Percentiles rank a stretch among this genome's conserved stretches.
These are phyloP conservation scores for Neopestalotiopsis sp. DNA, from an alignment of 2,329 filamentous ascomycete genomes.

Conservation along the genomic window DNA sequence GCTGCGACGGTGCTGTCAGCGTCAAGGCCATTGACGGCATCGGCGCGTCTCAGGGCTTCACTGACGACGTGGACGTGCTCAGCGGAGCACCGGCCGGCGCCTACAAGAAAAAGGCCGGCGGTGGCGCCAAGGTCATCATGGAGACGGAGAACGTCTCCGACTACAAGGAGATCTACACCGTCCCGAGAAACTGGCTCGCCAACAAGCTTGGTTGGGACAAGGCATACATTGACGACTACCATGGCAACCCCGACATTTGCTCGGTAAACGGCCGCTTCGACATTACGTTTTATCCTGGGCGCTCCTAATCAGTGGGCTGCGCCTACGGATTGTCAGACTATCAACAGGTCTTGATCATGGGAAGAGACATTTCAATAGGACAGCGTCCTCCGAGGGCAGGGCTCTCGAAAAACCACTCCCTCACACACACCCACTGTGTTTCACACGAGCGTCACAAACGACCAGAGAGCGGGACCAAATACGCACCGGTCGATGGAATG, in stretches of 20 bases:
- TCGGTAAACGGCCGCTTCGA: slow-evolving; percentile 20
- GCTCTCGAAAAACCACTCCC: background rate
- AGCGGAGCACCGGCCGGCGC: slow-evolving; percentile 28
- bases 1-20: slow-evolving; percentile 32
- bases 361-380: background rate
- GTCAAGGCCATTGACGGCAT: slow-evolving; percentile 29
- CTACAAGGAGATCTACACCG: slow-evolving; percentile 24
- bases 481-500: background rate
- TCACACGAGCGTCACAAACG: background rate
- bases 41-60: slow-evolving; percentile 32
- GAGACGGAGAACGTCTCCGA: slow-evolving; percentile 28
- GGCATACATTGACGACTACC: slow-evolving; percentile 32
- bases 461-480: background rate
- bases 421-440: background rate
- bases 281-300: slow-evolving; percentile 8
- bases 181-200: slow-evolving; percentile 29
- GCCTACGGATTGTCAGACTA: background rate
- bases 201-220: slow-evolving; percentile 29
- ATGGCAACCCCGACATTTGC: slow-evolving; percentile 33
- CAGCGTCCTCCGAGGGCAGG: background rate
- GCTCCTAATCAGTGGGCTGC: background rate
- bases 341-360: no score
- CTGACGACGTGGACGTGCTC: slow-evolving; percentile 27
- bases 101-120: slow-evolving; percentile 25
- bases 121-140: slow-evolving; percentile 30